Evolutionary conservation across 2,329 filamentous ascomycete genomes (phyloP).

Genomic region (Reticulascus tulasneorum): DNA sequence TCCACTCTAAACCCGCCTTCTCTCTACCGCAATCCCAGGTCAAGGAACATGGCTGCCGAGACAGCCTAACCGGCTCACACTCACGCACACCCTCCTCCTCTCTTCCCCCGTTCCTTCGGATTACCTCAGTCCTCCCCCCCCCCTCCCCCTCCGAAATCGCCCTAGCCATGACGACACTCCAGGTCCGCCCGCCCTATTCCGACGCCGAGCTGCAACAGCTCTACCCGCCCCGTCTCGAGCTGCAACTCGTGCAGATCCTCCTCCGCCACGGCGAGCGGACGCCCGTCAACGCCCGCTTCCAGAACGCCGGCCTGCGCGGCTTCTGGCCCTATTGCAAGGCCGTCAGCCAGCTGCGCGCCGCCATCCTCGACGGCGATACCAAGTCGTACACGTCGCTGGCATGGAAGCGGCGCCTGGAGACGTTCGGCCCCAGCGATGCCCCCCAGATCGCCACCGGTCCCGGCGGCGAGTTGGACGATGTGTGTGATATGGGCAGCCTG

Average conservation of each 20-base stretch:
- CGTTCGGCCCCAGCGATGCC: conserved; percentile 63
- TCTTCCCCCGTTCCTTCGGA: conserved; percentile 9
- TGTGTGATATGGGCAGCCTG: conserved; percentile 77
- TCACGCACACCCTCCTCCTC: no score
- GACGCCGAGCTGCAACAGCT: conserved; percentile 74
- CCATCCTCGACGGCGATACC: conserved; percentile 40
- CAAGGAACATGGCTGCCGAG: no score
- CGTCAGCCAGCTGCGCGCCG: conserved; percentile 62
- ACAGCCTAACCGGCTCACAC: no score
- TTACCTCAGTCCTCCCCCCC: conserved; percentile 2
- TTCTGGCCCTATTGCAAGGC: conserved; percentile 91
- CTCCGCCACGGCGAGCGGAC: conserved; percentile 78
- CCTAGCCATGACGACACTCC: conserved; percentile 68
- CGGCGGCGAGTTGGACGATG: conserved; percentile 65
- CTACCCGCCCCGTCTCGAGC: conserved; percentile 74
- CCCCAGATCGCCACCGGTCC: conserved; percentile 67
- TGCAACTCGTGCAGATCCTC: conserved; percentile 86
- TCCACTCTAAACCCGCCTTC: no score
- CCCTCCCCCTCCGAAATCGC: conserved; percentile 1
- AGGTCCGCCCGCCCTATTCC: conserved; percentile 72
- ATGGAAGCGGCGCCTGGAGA: conserved; percentile 75
- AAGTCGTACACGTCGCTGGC: conserved; percentile 42
- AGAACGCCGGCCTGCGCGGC: conserved; percentile 63
- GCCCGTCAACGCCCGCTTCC: conserved; percentile 83
- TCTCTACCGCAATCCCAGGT: no score